Percentiles rank a stretch among this genome's conserved stretches.
These are phyloP conservation scores for Anthoceros angustus DNA, from an alignment of 225 moss, liverwort and hornwort genomes.

Conservation along the genomic window DNA sequence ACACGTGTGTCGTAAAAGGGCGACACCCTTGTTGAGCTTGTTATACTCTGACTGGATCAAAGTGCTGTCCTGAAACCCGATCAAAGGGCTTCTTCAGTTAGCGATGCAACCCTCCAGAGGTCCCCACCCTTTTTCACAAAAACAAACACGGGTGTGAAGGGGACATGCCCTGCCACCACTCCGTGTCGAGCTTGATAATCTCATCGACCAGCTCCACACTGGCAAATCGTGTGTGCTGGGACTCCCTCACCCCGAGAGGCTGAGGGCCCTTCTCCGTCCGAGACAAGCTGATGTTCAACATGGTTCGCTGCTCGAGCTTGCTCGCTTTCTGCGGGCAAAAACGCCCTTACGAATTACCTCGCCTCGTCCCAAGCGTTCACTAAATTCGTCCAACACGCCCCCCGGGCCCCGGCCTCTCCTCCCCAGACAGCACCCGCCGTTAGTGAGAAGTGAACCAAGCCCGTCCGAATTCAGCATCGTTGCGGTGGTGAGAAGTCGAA, in stretches of 20 bases:
- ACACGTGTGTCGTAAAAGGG: conserved; percentile 4
- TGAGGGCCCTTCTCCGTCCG: conserved; percentile 19
- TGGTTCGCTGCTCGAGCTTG: neutral
- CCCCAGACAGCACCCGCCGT: too few species aligned
- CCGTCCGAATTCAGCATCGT: too few species aligned
- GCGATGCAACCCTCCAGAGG: neutral
- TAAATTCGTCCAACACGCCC: too few species aligned
- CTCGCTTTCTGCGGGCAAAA: too few species aligned
- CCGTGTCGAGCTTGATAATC: conserved; percentile 47
- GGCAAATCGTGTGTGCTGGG: conserved; percentile 34
- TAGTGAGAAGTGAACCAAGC: too few species aligned
- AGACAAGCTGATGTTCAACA: conserved; percentile 24
- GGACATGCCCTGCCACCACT: conserved; percentile 39
- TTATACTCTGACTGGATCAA: conserved; percentile 42
- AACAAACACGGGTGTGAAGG: neutral
- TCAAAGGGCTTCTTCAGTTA: neutral
- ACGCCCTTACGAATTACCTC: too few species aligned
- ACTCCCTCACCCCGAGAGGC: conserved; percentile 38
- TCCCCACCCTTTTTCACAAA: neutral
- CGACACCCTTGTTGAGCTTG: conserved; percentile 46
- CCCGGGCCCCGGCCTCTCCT: too few species aligned
- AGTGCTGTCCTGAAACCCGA: conserved; percentile 22
- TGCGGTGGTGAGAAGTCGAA: too few species aligned
- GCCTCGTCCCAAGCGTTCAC: too few species aligned
- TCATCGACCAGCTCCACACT: conserved; percentile 61